These are phyloP conservation scores for Picea mariana DNA, from an alignment of 83 land plant genomes.

Conservation along the genomic window DNA sequence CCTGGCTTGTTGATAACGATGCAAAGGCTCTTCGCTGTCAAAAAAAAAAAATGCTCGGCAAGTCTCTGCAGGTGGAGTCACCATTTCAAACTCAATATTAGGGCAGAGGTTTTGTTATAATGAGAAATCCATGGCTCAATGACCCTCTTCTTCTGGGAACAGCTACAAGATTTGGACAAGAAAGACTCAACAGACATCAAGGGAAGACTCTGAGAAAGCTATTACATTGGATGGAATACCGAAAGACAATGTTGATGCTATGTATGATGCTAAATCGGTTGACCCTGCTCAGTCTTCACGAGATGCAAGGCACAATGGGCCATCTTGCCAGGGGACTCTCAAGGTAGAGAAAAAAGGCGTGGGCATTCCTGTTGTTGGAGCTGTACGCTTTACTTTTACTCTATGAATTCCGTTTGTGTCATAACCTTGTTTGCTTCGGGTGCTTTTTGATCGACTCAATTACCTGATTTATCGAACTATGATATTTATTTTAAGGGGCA, in stretches of 20 bases:
- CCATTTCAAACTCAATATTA: too few species aligned
- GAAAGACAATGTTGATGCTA: slow-evolving; percentile 5
- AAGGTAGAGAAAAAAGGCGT: neutral
- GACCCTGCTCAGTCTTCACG: neutral
- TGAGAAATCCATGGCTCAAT: neutral
- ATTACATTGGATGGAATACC: neutral
- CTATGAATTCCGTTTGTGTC: too few species aligned
- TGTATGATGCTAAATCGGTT: neutral
- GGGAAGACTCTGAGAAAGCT: slow-evolving; percentile 17
- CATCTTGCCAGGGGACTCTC: neutral
- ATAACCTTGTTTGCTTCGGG: too few species aligned
- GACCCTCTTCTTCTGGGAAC: slow-evolving; percentile 17
- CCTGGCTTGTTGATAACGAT: too few species aligned
- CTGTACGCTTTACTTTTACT: too few species aligned
- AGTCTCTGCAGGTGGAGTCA: too few species aligned
- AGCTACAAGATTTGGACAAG: slow-evolving; percentile 44
- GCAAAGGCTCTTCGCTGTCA: too few species aligned
- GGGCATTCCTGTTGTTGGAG: neutral
- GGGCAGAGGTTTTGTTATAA: too few species aligned
- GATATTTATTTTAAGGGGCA: too few species aligned
- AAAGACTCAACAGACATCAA: slow-evolving; percentile 24
- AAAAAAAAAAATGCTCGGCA: too few species aligned
- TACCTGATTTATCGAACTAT: too few species aligned
- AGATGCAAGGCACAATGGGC: neutral
- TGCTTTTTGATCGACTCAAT: too few species aligned